phyloP scores from a whole-genome alignment of 768 basidiomycete genomes.

The Podaxis pistillaris region DNA sequence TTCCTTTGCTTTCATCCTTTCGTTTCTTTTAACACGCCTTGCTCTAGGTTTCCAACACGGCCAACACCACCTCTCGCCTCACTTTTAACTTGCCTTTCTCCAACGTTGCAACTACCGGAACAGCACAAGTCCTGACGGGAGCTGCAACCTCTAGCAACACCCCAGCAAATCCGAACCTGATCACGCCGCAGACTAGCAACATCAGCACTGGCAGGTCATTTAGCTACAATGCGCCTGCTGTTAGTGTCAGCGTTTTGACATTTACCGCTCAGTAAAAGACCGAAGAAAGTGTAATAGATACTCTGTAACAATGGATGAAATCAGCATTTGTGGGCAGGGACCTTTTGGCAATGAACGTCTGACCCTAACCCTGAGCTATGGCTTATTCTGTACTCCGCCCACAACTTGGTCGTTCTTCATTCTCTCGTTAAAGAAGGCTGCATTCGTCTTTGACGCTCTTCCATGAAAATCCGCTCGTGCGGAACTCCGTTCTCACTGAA shows the following conservation, averaged over 20 bases:
- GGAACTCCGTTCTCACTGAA: constrained; percentile 7
- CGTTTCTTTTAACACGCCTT: not conserved
- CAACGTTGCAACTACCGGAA: constrained; percentile 41
- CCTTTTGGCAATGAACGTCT: not conserved
- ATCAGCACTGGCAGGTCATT: constrained; percentile 50
- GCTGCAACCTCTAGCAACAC: constrained; percentile 52
- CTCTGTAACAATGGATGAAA: too few species aligned
- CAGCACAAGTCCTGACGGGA: constrained; percentile 48
- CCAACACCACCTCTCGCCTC: constrained; percentile 34
- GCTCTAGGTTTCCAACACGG: constrained; percentile 41
- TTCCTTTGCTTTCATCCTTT: not conserved
- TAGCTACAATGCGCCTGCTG: constrained; percentile 51
- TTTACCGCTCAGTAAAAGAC: constrained; percentile 24
- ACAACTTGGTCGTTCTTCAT: not conserved
- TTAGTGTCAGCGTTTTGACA: constrained; percentile 40
- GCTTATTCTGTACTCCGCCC: not conserved
- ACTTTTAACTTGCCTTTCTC: constrained; percentile 56
- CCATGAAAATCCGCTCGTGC: constrained; percentile 61
- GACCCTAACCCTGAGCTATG: not conserved
- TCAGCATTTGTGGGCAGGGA: too few species aligned
- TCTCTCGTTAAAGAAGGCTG: not conserved
- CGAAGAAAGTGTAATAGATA: not conserved
- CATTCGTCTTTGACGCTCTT: not conserved
- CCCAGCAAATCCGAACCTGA: constrained; percentile 43
- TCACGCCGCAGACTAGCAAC: constrained; percentile 43